A percentile compares a stretch with the other conserved stretches of the same genome.
Evolutionary conservation across 148 eudicot genomes (phyloP).

Genomic region (Fallopia convolvulus): DNA sequence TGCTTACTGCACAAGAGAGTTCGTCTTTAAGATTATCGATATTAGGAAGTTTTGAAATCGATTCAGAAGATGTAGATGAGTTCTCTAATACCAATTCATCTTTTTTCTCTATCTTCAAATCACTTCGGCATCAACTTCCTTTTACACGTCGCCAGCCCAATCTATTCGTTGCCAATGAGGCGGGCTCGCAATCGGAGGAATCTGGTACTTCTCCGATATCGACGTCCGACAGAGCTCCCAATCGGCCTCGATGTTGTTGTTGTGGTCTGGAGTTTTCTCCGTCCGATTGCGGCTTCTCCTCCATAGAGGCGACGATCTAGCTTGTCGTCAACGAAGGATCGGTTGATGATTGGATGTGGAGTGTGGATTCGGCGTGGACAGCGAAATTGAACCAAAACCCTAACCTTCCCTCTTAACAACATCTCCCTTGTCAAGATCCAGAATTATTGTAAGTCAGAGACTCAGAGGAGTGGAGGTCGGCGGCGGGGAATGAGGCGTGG

Average conservation of each 20-base stretch:
- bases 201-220: too few species aligned
- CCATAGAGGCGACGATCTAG: too few species aligned
- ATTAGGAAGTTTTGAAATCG: constrained; percentile 39
- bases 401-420: constrained; percentile 16
- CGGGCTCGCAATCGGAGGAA: too few species aligned
- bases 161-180: too few species aligned
- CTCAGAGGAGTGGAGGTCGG: not conserved
- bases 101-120: constrained; percentile 29
- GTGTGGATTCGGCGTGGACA: not conserved
- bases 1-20: constrained; percentile 87
- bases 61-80: constrained; percentile 23
- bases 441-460: constrained; percentile 27
- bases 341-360: too few species aligned
- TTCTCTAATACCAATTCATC: constrained; percentile 19
- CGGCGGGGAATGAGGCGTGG: too few species aligned
- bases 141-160: not conserved
- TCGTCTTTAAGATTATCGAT: constrained; percentile 84
- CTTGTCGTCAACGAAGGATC: too few species aligned
- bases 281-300: too few species aligned
- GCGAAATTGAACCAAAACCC: not conserved
- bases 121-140: constrained; percentile 9
- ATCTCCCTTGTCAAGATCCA: constrained; percentile 59
- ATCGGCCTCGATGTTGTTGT: too few species aligned
- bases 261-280: too few species aligned
- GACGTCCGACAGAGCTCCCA: too few species aligned